Percentiles rank a stretch among this genome's conserved stretches.
phyloP scores from a whole-genome alignment of 2,329 filamentous ascomycete genomes.

The Colletotrichum sp. region DNA sequence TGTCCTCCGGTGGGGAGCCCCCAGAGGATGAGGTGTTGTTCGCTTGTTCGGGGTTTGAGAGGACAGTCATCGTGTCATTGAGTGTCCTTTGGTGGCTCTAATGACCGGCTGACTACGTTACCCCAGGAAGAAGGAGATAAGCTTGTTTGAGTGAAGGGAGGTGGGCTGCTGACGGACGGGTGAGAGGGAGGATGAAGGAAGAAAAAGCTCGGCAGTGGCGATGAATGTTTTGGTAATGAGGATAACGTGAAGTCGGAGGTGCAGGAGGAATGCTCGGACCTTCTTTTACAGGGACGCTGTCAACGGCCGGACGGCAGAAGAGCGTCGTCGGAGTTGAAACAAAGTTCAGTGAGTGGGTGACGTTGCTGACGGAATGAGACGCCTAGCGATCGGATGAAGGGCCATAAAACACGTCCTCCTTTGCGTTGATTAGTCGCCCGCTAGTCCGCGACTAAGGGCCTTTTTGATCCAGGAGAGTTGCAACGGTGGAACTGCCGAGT shows the following conservation, averaged over 20 bases:
- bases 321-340: conserved; percentile 18
- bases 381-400: conserved; percentile 14
- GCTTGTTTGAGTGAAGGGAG: not conserved
- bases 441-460: not conserved
- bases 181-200: not conserved
- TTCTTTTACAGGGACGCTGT: conserved; percentile 8
- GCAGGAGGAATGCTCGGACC: conserved; percentile 10
- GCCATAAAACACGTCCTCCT: conserved; percentile 1
- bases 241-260: not conserved
- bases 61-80: conserved; percentile 9
- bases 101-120: not conserved
- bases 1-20: conserved; percentile 2
- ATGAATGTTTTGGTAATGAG: not conserved
- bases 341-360: conserved; percentile 17
- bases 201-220: not conserved
- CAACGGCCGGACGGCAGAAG: conserved; percentile 16
- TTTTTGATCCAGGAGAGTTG: not conserved
- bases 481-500: not conserved
- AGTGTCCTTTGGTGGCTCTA: not conserved
- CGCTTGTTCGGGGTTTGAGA: conserved; percentile 2
- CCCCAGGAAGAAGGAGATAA: not conserved
- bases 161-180: not conserved
- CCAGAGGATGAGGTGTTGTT: not conserved
- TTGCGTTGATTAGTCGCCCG: not conserved
- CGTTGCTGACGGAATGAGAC: conserved; percentile 15